A percentile compares a stretch with the other conserved stretches of the same genome.
These are phyloP conservation scores for Xylaria sp. DNA, from an alignment of 2,329 filamentous ascomycete species.

Conservation along the genomic window DNA sequence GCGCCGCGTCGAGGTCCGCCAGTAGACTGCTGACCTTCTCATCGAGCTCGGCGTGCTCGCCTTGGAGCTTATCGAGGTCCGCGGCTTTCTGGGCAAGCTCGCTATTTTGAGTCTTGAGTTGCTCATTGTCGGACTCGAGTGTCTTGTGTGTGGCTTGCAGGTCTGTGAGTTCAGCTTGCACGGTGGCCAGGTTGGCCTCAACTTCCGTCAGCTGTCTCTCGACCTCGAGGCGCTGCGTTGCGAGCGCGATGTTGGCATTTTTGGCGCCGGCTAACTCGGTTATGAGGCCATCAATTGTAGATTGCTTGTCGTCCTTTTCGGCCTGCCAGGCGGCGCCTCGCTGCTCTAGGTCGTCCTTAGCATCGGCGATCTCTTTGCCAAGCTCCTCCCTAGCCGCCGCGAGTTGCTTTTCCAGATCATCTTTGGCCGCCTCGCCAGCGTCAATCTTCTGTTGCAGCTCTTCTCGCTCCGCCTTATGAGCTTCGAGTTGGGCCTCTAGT, in stretches of 20 bases:
- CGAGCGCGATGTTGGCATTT: constrained; percentile 40
- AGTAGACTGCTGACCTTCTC: constrained; percentile 34
- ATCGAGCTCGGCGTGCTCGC: constrained; percentile 36
- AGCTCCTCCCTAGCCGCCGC: constrained; percentile 34
- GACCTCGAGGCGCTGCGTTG: constrained; percentile 33
- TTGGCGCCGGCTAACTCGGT: constrained; percentile 38
- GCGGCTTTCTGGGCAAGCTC: constrained; percentile 34
- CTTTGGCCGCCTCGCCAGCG: constrained; percentile 25
- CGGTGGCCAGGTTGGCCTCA: constrained; percentile 31
- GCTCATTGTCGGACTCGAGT: constrained; percentile 36
- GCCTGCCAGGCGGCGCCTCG: constrained; percentile 30
- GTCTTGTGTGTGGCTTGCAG: constrained; percentile 32
- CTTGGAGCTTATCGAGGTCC: constrained; percentile 37
- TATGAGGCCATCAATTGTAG: constrained; percentile 34
- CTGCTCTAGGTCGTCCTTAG: constrained; percentile 30
- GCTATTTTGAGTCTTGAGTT: constrained; percentile 32
- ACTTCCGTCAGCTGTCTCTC: constrained; percentile 31
- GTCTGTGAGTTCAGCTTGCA: constrained; percentile 33
- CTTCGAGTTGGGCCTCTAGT: constrained; percentile 25
- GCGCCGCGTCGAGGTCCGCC: constrained; percentile 36
- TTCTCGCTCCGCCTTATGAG: constrained; percentile 23
- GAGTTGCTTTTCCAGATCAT: constrained; percentile 32
- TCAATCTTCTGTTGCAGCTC: constrained; percentile 34
- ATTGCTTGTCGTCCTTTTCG: constrained; percentile 36
- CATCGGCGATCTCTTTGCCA: constrained; percentile 18